Conservation (phyloP, 2,329 filamentous ascomycete species). For the Corniculantispora saksenae region DNA sequence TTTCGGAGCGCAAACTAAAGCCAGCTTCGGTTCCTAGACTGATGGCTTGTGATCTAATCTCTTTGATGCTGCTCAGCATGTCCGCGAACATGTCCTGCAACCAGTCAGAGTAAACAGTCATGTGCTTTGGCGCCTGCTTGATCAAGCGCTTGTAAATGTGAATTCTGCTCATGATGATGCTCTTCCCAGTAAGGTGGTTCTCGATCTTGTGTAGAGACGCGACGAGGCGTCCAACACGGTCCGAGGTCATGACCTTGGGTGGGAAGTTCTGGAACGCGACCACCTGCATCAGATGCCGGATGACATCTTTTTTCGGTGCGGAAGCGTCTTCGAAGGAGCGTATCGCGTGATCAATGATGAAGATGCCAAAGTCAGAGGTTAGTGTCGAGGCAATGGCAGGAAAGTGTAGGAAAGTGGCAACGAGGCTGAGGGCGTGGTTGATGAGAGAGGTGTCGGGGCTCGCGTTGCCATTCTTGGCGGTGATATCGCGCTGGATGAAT, state of each 20-base stretch:
- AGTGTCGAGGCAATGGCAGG: constrained; percentile 69
- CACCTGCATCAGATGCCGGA: constrained; percentile 78
- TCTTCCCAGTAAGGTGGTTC: constrained; percentile 74
- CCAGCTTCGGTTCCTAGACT: constrained; percentile 71
- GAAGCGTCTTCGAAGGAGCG: constrained; percentile 67
- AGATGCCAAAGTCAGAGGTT: constrained; percentile 75
- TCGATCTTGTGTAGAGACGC: constrained; percentile 71
- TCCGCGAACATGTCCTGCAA: constrained; percentile 78
- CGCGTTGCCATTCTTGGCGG: constrained; percentile 57
- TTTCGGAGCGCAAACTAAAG: constrained; percentile 68
- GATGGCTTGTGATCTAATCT: constrained; percentile 75
- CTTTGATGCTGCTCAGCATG: constrained; percentile 75
- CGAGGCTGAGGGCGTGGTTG: constrained; percentile 75
- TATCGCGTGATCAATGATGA: constrained; percentile 80
- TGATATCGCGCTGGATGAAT: constrained; percentile 82
- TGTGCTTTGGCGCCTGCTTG: constrained; percentile 67
- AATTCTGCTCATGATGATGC: constrained; percentile 74
- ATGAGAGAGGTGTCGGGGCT: constrained; percentile 67
- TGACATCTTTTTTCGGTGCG: constrained; percentile 69
- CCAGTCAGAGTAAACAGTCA: constrained; percentile 76
- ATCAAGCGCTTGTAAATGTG: constrained; percentile 78
- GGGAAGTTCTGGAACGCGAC: constrained; percentile 80
- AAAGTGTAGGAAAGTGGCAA: constrained; percentile 76
- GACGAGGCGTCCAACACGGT: constrained; percentile 71
- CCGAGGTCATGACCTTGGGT: constrained; percentile 69